Evolutionary conservation across 345 rosid species (phyloP).

Genomic region (Xanthoceras sorbifolium): DNA sequence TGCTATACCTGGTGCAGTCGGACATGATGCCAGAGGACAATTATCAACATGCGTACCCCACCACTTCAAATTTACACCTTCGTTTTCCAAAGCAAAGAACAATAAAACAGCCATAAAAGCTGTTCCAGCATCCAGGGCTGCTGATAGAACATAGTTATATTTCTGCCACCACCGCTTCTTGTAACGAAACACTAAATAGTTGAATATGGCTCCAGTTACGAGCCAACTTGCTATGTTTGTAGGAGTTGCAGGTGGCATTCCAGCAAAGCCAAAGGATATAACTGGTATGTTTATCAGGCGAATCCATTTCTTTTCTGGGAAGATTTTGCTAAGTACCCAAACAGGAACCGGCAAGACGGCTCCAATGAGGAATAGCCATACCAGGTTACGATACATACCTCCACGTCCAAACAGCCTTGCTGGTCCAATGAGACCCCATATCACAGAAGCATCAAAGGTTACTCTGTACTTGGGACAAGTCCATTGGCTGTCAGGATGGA

Average conservation of each 20-base stretch:
- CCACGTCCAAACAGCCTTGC: constrained; percentile 79
- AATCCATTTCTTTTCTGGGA: constrained; percentile 92
- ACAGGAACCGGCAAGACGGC: constrained; percentile 91
- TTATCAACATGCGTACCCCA: constrained; percentile 93
- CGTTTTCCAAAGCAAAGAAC: constrained; percentile 88
- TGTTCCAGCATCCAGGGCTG: constrained; percentile 95
- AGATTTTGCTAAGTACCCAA: constrained; percentile 81
- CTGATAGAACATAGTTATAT: constrained; percentile 93
- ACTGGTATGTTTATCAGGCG: constrained; percentile 93
- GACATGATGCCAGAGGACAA: constrained; percentile 88
- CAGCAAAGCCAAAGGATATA: constrained; percentile 92
- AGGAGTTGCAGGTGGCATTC: constrained; percentile 99
- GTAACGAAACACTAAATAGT: constrained; percentile 85
- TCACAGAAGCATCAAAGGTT: constrained; percentile 94
- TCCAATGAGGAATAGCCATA: constrained; percentile 93
- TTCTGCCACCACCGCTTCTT: constrained; percentile 99
- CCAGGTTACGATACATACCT: constrained; percentile 88
- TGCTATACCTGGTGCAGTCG: constrained; percentile 73
- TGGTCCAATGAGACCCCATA: constrained; percentile 99
- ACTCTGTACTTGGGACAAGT: constrained; percentile 97
- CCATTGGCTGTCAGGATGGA: constrained; percentile 90
- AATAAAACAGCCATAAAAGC: constrained; percentile 95
- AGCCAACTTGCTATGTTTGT: constrained; percentile 99
- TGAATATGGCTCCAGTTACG: constrained; percentile 83
- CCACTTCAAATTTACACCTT: constrained; percentile 63